phyloP scores from a whole-genome alignment of 306 rosid genomes.

The Glycyrrhiza uralensis region DNA sequence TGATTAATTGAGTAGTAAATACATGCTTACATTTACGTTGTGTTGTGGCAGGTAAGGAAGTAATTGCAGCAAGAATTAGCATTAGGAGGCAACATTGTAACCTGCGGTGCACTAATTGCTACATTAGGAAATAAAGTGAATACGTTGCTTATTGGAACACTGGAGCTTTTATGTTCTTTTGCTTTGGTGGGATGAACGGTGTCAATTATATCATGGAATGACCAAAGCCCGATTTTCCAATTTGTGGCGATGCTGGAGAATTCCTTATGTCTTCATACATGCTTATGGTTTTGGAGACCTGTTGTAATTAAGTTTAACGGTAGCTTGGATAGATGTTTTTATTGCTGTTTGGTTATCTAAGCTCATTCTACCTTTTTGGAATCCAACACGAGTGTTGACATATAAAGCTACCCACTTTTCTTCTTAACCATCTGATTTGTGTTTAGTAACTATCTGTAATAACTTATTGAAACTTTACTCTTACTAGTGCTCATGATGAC shows the following conservation, averaged over 20 bases:
- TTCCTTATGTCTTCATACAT: background rate
- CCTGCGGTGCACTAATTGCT: conserved; percentile 61
- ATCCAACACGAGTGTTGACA: background rate
- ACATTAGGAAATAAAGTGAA: conserved; percentile 65
- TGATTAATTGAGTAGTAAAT: conserved; percentile 16
- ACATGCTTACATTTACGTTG: conserved; percentile 8
- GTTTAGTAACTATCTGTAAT: background rate
- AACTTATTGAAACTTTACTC: background rate
- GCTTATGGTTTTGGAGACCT: background rate
- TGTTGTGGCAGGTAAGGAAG: conserved; percentile 61
- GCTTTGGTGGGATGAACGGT: background rate
- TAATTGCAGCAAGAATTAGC: conserved; percentile 57
- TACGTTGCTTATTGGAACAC: conserved; percentile 25
- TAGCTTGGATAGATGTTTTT: conserved; percentile 9
- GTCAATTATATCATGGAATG: background rate
- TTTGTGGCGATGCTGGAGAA: background rate
- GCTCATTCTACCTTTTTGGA: background rate
- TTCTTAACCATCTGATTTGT: background rate
- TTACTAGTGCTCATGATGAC: background rate
- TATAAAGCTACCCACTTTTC: too few relatives aligned
- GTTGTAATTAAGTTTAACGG: background rate
- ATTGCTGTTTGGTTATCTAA: background rate
- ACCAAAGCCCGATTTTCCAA: background rate
- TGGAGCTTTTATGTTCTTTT: background rate
- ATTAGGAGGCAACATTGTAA: conserved; percentile 27